A percentile compares a stretch with the other conserved stretches of the same genome.
Evolutionary conservation across 164 flowering plant species (phyloP).

Genomic region (Aristolochia californica): DNA sequence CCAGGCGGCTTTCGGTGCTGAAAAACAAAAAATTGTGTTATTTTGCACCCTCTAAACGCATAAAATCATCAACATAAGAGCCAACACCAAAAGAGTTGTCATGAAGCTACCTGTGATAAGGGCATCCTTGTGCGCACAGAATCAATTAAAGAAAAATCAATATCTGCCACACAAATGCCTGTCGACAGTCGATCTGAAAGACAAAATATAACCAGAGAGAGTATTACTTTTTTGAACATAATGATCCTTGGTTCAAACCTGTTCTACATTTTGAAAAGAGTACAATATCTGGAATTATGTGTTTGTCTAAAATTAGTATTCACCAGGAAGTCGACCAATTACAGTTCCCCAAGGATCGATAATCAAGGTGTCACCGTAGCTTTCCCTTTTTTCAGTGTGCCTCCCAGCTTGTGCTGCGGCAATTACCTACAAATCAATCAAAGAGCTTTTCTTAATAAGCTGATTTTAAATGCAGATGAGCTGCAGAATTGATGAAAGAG

Average conservation of each 20-base stretch:
- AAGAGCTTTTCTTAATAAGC: background rate
- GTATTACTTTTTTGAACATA: background rate
- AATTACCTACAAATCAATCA: constrained; percentile 35
- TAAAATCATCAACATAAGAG: background rate
- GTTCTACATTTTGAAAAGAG: background rate
- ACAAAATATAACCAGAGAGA: background rate
- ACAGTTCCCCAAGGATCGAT: constrained; percentile 94
- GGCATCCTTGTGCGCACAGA: constrained; percentile 80
- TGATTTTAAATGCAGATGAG: too few relatives aligned
- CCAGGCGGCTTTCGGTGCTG: constrained; percentile 63
- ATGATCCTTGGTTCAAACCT: background rate
- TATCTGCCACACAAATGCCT: constrained; percentile 75
- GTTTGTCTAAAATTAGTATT: constrained; percentile 6
- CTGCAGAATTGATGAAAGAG: too few relatives aligned
- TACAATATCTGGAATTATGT: background rate
- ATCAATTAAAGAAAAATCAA: constrained; percentile 61
- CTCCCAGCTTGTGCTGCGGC: constrained; percentile 87
- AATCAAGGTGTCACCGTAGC: constrained; percentile 79
- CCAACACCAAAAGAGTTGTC: background rate
- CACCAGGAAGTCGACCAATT: constrained; percentile 68
- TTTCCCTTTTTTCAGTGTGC: constrained; percentile 80
- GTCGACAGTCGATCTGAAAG: constrained; percentile 63
- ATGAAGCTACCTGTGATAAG: constrained; percentile 46
- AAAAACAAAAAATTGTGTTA: background rate
- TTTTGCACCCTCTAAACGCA: background rate